Evolutionary conservation across 2,329 filamentous ascomycete genomes (phyloP).

Genomic region (Claviceps cyperi): DNA sequence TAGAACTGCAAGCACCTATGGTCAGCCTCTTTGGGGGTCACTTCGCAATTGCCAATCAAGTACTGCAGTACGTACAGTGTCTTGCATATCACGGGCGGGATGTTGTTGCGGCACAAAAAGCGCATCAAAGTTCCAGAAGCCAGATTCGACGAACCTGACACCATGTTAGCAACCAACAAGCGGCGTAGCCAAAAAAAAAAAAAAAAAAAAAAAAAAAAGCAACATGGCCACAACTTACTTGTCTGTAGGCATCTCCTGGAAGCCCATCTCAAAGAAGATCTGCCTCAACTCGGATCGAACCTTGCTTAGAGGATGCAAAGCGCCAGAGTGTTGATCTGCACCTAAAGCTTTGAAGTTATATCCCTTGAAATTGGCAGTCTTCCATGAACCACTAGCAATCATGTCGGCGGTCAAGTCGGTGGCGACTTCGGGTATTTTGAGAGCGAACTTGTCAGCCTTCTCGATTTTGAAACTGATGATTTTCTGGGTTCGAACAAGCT

Average conservation of each 20-base stretch:
- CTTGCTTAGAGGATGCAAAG: constrained; percentile 68
- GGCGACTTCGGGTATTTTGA: constrained; percentile 81
- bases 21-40: background rate
- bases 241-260: constrained; percentile 94
- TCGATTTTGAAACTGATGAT: constrained; percentile 68
- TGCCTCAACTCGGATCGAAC: constrained; percentile 90
- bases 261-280: constrained; percentile 99
- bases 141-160: constrained; percentile 65
- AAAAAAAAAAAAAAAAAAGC: too few relatives aligned
- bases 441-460: constrained; percentile 79
- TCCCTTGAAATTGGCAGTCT: constrained; percentile 77
- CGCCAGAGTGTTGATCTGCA: constrained; percentile 45
- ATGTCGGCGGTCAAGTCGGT: constrained; percentile 93
- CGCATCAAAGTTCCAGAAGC: constrained; percentile 96
- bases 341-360: constrained; percentile 62
- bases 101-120: constrained; percentile 94
- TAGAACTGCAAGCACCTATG: constrained; percentile 46
- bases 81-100: constrained; percentile 89
- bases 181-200: too few relatives aligned
- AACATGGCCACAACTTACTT: constrained; percentile 22
- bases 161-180: background rate
- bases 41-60: background rate
- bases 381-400: constrained; percentile 78
- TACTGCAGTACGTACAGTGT: constrained; percentile 38
- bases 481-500: constrained; percentile 73